Conservation (phyloP, 2,329 filamentous ascomycete genomes). For the Madurella fahalii region DNA sequence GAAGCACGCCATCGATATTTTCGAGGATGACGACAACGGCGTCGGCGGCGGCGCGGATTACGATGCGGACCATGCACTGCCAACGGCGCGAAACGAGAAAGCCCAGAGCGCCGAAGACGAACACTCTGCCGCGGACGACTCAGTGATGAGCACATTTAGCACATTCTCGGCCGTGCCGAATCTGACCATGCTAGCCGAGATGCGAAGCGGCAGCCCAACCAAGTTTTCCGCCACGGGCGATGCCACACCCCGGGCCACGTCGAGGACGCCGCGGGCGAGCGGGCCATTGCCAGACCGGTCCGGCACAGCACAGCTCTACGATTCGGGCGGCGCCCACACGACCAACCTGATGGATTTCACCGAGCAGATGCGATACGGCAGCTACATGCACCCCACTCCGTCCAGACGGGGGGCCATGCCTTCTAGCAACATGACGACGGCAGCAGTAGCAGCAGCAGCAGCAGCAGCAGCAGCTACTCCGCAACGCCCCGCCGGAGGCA, state of each 20-base stretch:
- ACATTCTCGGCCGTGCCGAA: constrained; percentile 86
- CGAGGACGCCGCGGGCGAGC: constrained; percentile 34
- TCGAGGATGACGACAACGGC: constrained; percentile 50
- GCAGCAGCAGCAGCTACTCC: constrained; percentile 47
- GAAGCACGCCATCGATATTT: constrained; percentile 57
- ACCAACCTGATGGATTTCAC: constrained; percentile 86
- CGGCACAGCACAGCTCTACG: constrained; percentile 40
- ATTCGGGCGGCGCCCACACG: constrained; percentile 49
- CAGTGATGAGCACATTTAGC: constrained; percentile 78
- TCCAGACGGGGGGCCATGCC: constrained; percentile 28
- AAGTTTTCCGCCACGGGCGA: constrained; percentile 44
- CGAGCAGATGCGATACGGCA: constrained; percentile 56
- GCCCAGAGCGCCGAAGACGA: constrained; percentile 28
- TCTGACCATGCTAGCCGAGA: constrained; percentile 74
- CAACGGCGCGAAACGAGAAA: constrained; percentile 7
- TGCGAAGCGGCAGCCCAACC: constrained; percentile 59
- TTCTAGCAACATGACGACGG: no score
- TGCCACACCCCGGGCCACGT: constrained; percentile 36
- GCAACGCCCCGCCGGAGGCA: constrained; percentile 32
- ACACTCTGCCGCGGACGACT: constrained; percentile 60
- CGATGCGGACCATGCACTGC: constrained; percentile 20
- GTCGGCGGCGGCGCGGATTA: constrained; percentile 25
- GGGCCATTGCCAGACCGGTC: constrained; percentile 31
- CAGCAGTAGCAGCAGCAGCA: no score
- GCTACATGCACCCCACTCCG: constrained; percentile 41